phyloP scores from a whole-genome alignment of 805 yeast species.

The Wickerhamiella azyma region DNA sequence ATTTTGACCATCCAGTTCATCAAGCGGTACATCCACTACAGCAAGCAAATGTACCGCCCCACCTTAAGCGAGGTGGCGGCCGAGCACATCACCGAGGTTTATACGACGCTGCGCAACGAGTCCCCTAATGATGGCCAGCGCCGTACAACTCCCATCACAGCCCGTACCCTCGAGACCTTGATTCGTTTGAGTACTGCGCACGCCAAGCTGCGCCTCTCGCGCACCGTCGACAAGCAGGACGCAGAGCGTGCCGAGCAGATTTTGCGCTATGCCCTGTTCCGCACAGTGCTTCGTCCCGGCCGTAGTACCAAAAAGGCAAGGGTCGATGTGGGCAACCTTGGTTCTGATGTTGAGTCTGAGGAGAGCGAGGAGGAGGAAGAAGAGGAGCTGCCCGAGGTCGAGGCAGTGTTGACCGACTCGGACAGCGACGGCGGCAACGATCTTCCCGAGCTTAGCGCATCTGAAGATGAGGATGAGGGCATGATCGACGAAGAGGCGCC shows the following conservation, averaged over 20 bases:
- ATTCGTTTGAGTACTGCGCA: slow-evolving; percentile 94
- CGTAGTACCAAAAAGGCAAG: slow-evolving; percentile 22
- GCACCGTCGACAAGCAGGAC: slow-evolving; percentile 58
- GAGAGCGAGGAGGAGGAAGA: slow-evolving; percentile 24
- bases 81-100: slow-evolving; percentile 64
- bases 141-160: slow-evolving; percentile 86
- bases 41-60: slow-evolving; percentile 78
- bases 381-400: slow-evolving; percentile 35
- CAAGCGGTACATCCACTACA: slow-evolving; percentile 85
- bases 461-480: slow-evolving; percentile 29
- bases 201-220: slow-evolving; percentile 84
- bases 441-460: slow-evolving; percentile 9
- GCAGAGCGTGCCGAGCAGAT: slow-evolving; percentile 77
- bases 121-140: slow-evolving; percentile 32
- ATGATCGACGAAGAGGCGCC: slow-evolving; percentile 1
- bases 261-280: slow-evolving; percentile 73
- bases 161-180: slow-evolving; percentile 93
- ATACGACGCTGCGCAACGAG: slow-evolving; percentile 70
- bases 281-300: slow-evolving; percentile 39
- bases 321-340: slow-evolving; percentile 15
- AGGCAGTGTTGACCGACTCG: slow-evolving; percentile 20
- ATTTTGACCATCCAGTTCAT: slow-evolving; percentile 70
- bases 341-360: slow-evolving; percentile 16
- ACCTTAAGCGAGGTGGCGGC: slow-evolving; percentile 64
- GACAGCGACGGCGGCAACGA: slow-evolving; percentile 38